Base-by-base conservation (phyloP, 306 rosid genomes). In the Cicer judaicum region DNA sequence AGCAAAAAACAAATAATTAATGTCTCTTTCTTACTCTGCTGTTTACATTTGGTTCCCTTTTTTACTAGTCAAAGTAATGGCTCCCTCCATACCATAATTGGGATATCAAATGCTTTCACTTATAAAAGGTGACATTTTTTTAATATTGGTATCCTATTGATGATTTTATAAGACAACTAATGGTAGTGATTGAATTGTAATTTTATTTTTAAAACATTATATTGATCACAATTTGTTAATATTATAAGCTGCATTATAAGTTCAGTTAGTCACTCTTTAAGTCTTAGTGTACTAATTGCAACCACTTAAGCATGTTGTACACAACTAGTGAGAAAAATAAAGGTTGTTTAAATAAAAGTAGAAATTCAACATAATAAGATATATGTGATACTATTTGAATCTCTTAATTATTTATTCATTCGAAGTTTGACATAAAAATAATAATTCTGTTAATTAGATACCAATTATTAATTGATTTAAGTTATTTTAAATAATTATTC, bases 11-110 rank as follows among this genome's bases (percentile, higher is more conserved):
- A 71, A 72, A 59, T 75, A 24, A 83, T 75, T 60, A 57, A 59
- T 21, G 8, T 54, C 59, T 57, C 79, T 79, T 64, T 75, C 34
- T 64, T 42, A 44, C 78, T 48, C 64, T 74, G 60, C 3, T 68
- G 14, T 69, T 70, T 70, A 68, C 79, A 76, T 79, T 83, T 83
- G 36, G 73, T 64, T 46, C 16, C 70, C 18, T 79, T 79, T 75
- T 79, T 67, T 59, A 73, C 70, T 43, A 38, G 84, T 76, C 87
- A 83, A 83, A 83, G 64, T 5, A 79, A 50, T 57, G 70, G 79
- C 82, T 83, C 55, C 64, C 72, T 69, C 36, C 36, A 40, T 47
- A 73, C 15, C 83, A 73, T 66, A 63, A 79, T 73, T 73, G 75
- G 75, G 48, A 79, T 79, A 75, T 79, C 84, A 76, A 79, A 79